Evolutionary conservation across 306 rosid species (phyloP).

Genomic region (Abrus precatorius): DNA sequence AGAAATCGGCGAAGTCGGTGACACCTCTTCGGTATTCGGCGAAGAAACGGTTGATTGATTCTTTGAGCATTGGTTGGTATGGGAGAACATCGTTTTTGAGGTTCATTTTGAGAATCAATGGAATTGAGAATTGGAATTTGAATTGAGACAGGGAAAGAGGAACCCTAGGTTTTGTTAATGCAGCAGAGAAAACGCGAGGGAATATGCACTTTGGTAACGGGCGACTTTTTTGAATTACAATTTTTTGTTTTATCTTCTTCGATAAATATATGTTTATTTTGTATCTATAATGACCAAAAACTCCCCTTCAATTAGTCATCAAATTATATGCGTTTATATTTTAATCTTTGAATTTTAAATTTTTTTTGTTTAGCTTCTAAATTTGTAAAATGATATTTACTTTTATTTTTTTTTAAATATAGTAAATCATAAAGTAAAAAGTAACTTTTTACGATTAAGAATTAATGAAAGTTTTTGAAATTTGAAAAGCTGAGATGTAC

Average conservation of each 20-base stretch:
- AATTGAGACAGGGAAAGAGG: background rate
- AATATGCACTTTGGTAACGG: constrained; percentile 53
- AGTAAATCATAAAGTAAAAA: no score
- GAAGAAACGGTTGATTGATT: constrained; percentile 67
- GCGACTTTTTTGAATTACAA: constrained; percentile 48
- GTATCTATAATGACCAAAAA: no score
- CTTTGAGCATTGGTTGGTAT: constrained; percentile 61
- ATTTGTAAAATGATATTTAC: no score
- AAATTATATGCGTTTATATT: no score
- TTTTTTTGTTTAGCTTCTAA: no score
- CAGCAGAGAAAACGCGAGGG: constrained; percentile 44
- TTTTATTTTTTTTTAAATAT: no score
- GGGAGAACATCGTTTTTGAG: constrained; percentile 27
- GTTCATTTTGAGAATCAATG: constrained; percentile 44
- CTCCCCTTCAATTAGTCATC: no score
- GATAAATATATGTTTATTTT: no score
- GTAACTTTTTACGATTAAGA: no score
- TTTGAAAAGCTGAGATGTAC: no score
- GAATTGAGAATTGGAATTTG: background rate
- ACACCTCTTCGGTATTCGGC: constrained; percentile 62
- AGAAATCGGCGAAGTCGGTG: constrained; percentile 63
- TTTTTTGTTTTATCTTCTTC: background rate
- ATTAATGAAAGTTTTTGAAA: no score
- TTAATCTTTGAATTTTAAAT: no score
- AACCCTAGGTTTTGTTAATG: constrained; percentile 47